phyloP scores from a whole-genome alignment of 2,329 filamentous ascomycete species.

The Penicillium sclerotigenum region DNA sequence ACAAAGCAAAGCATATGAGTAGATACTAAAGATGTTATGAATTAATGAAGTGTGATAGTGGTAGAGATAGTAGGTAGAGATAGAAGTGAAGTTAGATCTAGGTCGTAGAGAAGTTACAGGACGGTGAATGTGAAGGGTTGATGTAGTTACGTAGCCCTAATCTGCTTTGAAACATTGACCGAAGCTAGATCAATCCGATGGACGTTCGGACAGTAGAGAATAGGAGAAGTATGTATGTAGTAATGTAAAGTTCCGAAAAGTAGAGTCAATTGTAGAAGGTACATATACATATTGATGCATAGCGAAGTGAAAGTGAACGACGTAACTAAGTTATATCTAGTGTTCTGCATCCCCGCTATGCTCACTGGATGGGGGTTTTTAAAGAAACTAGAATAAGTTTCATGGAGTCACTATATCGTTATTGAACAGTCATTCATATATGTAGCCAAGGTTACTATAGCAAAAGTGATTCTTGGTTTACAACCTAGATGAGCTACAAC shows the following conservation, averaged over 20 bases:
- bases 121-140: not conserved
- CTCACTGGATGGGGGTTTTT: not conserved
- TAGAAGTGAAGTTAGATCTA: not conserved
- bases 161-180: not conserved
- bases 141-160: not conserved
- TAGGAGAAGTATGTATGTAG: not conserved
- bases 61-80: not conserved
- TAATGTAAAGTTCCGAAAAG: not conserved
- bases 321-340: not conserved
- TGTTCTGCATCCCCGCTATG: not conserved
- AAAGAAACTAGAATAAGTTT: not conserved
- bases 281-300: too few species aligned
- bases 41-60: too few species aligned
- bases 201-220: too few species aligned
- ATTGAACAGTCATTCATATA: not conserved
- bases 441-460: not conserved
- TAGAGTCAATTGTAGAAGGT: not conserved
- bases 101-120: not conserved
- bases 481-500: not conserved
- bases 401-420: too few species aligned
- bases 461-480: not conserved
- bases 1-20: not conserved
- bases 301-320: not conserved
- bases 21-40: not conserved
- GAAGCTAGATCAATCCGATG: not conserved